These are phyloP conservation scores for Peronospora farinosa DNA, from an alignment of 352 stramenopile species.

Conservation along the genomic window DNA sequence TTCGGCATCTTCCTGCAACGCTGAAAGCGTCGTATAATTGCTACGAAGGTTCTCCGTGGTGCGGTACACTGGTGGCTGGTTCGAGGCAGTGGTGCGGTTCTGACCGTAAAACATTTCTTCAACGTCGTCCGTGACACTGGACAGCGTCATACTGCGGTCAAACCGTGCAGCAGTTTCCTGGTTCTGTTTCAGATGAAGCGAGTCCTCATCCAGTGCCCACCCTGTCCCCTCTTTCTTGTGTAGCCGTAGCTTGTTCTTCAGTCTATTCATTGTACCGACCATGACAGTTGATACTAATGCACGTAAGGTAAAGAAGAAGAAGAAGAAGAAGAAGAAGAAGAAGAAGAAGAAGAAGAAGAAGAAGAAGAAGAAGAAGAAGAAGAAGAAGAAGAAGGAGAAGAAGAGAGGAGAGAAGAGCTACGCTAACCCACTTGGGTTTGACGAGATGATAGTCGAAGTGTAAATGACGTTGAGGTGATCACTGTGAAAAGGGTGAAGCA, in stretches of 20 bases:
- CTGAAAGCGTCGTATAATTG: slow-evolving; percentile 34
- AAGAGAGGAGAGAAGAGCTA: too few relatives aligned
- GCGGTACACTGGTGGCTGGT: slow-evolving; percentile 33
- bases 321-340: not conserved
- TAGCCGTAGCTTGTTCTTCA: slow-evolving; percentile 62
- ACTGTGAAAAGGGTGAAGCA: slow-evolving; percentile 1
- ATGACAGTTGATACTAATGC: not conserved
- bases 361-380: not conserved
- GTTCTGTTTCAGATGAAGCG: slow-evolving; percentile 39
- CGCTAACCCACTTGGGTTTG: not conserved
- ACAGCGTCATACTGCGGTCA: slow-evolving; percentile 31
- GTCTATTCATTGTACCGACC: slow-evolving; percentile 47
- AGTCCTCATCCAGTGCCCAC: slow-evolving; percentile 34
- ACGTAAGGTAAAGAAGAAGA: not conserved
- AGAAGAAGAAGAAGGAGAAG: not conserved
- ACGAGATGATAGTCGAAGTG: not conserved
- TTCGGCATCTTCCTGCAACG: slow-evolving; percentile 55
- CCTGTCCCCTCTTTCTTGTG: slow-evolving; percentile 29
- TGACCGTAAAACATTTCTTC: slow-evolving; percentile 60
- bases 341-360: not conserved
- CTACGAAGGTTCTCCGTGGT: slow-evolving; percentile 55
- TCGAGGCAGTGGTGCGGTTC: slow-evolving; percentile 12
- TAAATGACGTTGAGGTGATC: slow-evolving; percentile 1
- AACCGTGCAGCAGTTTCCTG: slow-evolving; percentile 32
- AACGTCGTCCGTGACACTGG: slow-evolving; percentile 58